Evolutionary conservation across 2,329 filamentous ascomycete species (phyloP), one percentile per base, ranked within the genome.

Genomic region (Aureobasidium uvarum): DNA sequence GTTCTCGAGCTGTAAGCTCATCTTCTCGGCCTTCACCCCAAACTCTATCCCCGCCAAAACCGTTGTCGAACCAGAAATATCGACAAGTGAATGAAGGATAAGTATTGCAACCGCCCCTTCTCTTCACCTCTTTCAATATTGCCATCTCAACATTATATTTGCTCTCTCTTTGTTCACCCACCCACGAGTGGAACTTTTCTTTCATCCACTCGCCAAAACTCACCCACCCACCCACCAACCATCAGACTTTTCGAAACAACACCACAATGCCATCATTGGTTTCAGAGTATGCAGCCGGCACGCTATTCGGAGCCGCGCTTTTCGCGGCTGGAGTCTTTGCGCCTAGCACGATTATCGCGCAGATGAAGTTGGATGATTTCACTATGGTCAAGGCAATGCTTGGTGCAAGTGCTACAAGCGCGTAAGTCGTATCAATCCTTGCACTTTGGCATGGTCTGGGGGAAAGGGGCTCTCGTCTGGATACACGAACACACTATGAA

Each of bases 301-400:
- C 80, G 46, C 79, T 81, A 52, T 89, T 89, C 69, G 88, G 88
- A 54, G 83, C 83, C 13, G 84, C 86, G 64, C 79, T 89, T 50
- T 79, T 84, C 38, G 82, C 81, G 3, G 81, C 86, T 1, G 86
- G 86, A 36, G 84, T 89, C 65, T 84, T 84, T 70, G 78, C 60
- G 23, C 87, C 87, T 0, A 77, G 81, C 0, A 79, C 87, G 54
- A 86, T 90, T 69, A 74, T 85, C 65, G 76, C 79, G 10, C 88
- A 90, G 76, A 81, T 90, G 76, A 80, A 78, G 28, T 77, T 89
- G 52, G 75, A 81, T 55, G 82, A 87, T 71, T 89, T 84, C 75
- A 85, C 87, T 72, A 89, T 90, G 87, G 72, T 87, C 36, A 83
- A 88, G 74, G 81, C 81, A 11, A 89, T 90, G 70, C 75, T 89